phyloP scores from a whole-genome alignment of 371 early-diverging fungal genomes.

The Synchytrium microbalum region DNA sequence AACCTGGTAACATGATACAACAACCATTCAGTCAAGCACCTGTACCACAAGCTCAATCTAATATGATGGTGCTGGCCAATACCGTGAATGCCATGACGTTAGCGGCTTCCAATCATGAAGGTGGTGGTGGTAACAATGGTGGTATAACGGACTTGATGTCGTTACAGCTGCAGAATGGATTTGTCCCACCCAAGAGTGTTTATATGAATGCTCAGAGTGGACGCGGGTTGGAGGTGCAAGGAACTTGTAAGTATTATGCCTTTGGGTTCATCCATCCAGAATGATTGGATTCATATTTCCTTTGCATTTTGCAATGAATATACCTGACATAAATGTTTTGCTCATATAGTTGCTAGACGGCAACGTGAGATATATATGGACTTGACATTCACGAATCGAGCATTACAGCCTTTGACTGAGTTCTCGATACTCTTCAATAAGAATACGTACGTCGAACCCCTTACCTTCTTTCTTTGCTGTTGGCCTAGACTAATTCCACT shows the following conservation, averaged over 20 bases:
- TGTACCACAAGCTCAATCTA: background rate
- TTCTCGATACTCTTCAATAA: slow-evolving; percentile 46
- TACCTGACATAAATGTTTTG: no score
- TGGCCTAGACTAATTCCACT: no score
- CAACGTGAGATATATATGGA: slow-evolving; percentile 25
- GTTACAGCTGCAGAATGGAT: background rate
- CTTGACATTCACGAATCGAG: slow-evolving; percentile 28
- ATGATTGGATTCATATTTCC: slow-evolving; percentile 2
- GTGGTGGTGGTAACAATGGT: background rate
- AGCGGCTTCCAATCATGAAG: background rate
- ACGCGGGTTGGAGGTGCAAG: slow-evolving; percentile 37
- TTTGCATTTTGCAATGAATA: no score
- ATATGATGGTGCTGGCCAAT: background rate
- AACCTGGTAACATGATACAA: no score
- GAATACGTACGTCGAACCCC: slow-evolving; percentile 29
- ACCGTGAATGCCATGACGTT: background rate
- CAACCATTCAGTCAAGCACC: background rate
- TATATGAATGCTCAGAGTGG: slow-evolving; percentile 26
- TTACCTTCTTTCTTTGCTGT: background rate
- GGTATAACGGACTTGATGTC: background rate
- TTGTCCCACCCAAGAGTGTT: slow-evolving; percentile 15
- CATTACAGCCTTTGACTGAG: slow-evolving; percentile 23
- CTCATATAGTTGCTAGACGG: slow-evolving; percentile 22
- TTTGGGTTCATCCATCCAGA: background rate
- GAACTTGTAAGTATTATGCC: slow-evolving; percentile 33